These are phyloP conservation scores for Xylaria sp. DNA, from an alignment of 2,329 filamentous ascomycete genomes.

Conservation along the genomic window DNA sequence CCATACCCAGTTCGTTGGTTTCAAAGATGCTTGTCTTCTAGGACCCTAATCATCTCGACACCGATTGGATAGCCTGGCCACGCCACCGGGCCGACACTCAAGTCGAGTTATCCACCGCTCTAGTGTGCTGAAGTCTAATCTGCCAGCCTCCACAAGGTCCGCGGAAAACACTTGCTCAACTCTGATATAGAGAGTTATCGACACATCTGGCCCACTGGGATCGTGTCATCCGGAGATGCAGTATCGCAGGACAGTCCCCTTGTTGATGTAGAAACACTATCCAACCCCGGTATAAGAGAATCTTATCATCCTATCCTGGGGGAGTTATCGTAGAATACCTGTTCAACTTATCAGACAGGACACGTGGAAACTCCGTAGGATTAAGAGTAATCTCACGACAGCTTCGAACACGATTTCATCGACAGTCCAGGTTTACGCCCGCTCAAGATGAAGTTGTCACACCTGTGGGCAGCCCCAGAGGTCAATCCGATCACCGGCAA, in stretches of 20 bases:
- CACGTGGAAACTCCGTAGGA: background rate
- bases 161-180: slow-evolving; percentile 26
- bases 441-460: slow-evolving; percentile 39
- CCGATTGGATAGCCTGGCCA: slow-evolving; percentile 7
- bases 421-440: background rate
- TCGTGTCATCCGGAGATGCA: slow-evolving; percentile 32
- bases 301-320: background rate
- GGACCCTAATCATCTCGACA: slow-evolving; percentile 3
- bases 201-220: slow-evolving; percentile 22
- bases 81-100: slow-evolving; percentile 5
- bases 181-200: slow-evolving; percentile 18
- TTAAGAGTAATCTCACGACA: background rate
- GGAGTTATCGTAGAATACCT: too few relatives aligned
- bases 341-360: background rate
- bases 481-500: slow-evolving; percentile 86
- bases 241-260: slow-evolving; percentile 13
- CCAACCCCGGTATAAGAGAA: slow-evolving; percentile 16
- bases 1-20: background rate
- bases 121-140: slow-evolving; percentile 16
- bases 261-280: background rate
- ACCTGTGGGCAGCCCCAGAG: slow-evolving; percentile 62
- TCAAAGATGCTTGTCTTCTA: background rate
- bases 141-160: slow-evolving; percentile 16
- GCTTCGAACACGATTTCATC: slow-evolving; percentile 4
- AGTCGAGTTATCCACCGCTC: slow-evolving; percentile 17